Conservation (phyloP, 2,329 filamentous ascomycete species). For the Pseudogymnoascus sp. region DNA sequence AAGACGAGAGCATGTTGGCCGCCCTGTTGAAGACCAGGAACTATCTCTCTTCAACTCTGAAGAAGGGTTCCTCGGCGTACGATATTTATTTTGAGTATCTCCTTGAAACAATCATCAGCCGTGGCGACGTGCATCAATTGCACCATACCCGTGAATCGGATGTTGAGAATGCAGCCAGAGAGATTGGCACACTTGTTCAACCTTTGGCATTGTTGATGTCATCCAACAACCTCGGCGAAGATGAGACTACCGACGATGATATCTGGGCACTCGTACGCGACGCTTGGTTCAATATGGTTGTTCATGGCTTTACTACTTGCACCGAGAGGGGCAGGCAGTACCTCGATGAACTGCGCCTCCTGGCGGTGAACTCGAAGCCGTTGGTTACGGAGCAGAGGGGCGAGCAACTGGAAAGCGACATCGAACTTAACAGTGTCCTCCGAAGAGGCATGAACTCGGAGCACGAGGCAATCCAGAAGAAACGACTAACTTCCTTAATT, state of each 20-base stretch:
- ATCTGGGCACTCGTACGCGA: slow-evolving; percentile 67
- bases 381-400: slow-evolving; percentile 82
- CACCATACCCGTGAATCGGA: slow-evolving; percentile 70
- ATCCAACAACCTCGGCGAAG: slow-evolving; percentile 47
- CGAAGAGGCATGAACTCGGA: slow-evolving; percentile 77
- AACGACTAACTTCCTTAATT: slow-evolving; percentile 63
- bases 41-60: slow-evolving; percentile 65
- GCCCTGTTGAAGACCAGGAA: slow-evolving; percentile 77
- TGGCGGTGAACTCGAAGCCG: slow-evolving; percentile 82
- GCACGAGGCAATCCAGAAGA: slow-evolving; percentile 73
- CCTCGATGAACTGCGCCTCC: slow-evolving; percentile 67
- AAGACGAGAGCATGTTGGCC: slow-evolving; percentile 58
- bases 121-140: slow-evolving; percentile 74
- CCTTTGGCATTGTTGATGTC: slow-evolving; percentile 84
- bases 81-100: slow-evolving; percentile 78
- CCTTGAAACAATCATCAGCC: slow-evolving; percentile 79
- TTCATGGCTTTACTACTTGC: slow-evolving; percentile 77
- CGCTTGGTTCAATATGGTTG: slow-evolving; percentile 96
- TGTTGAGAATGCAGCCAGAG: slow-evolving; percentile 71
- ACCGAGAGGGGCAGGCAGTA: slow-evolving; percentile 69
- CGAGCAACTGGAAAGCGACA: slow-evolving; percentile 88
- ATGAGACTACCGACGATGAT: slow-evolving; percentile 55
- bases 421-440: slow-evolving; percentile 90
- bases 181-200: slow-evolving; percentile 80
- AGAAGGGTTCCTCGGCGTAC: slow-evolving; percentile 65